Conservation (phyloP, 441 rosid genomes). For the Isatis lusitanica region DNA sequence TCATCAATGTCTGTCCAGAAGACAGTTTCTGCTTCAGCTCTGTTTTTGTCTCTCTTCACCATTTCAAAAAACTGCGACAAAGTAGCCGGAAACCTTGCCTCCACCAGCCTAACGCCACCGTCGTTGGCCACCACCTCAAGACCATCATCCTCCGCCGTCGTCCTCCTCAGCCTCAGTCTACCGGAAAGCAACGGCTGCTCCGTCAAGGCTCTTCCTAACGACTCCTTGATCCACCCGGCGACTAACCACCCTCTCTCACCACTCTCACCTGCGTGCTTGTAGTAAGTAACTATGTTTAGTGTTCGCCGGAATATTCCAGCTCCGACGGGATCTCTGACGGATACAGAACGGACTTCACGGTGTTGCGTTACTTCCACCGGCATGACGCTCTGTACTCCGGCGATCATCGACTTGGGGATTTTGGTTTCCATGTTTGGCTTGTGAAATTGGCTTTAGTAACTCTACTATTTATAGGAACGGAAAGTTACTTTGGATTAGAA, state of each 20-base stretch:
- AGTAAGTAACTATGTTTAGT: slow-evolving; percentile 53
- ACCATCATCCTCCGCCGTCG: slow-evolving; percentile 34
- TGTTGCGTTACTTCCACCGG: slow-evolving; percentile 54
- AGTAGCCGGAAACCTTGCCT: slow-evolving; percentile 46
- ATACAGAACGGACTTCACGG: slow-evolving; percentile 42
- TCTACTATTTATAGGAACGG: slow-evolving; percentile 18
- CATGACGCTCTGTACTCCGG: slow-evolving; percentile 45
- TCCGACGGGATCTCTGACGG: slow-evolving; percentile 33
- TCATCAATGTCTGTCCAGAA: slow-evolving; percentile 76
- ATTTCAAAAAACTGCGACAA: slow-evolving; percentile 53
- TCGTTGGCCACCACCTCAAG: slow-evolving; percentile 75
- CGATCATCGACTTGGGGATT: slow-evolving; percentile 39
- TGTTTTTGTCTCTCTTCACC: slow-evolving; percentile 38
- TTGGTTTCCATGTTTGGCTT: slow-evolving; percentile 33
- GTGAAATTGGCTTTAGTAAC: neutral
- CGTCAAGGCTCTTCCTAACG: slow-evolving; percentile 51
- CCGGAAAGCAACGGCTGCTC: slow-evolving; percentile 64
- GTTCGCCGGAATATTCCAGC: slow-evolving; percentile 45
- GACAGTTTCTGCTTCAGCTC: slow-evolving; percentile 55
- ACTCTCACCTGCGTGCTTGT: slow-evolving; percentile 39
- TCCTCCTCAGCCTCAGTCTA: slow-evolving; percentile 40
- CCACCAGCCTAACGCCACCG: slow-evolving; percentile 61
- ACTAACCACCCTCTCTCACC: slow-evolving; percentile 57
- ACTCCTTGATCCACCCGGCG: slow-evolving; percentile 72
- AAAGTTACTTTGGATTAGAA: neutral